Evolutionary conservation across 805 yeast species (phyloP).

Genomic region (Yamadazyma scolyti): DNA sequence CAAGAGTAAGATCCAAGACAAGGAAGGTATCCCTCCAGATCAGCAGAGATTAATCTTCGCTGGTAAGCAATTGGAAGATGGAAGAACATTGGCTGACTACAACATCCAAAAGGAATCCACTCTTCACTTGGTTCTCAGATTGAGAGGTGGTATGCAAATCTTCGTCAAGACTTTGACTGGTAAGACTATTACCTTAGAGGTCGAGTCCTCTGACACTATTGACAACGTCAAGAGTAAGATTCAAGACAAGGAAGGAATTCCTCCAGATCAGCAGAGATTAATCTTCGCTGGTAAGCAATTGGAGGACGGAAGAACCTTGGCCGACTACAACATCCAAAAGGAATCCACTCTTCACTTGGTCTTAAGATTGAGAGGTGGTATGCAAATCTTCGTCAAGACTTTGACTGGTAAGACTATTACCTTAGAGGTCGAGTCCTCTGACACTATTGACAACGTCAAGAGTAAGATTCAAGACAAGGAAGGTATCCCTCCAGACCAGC

Average conservation of each 20-base stretch:
- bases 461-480: constrained; percentile 96
- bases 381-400: constrained; percentile 36
- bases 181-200: constrained; percentile 82
- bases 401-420: constrained; percentile 55
- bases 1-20: constrained; percentile 94
- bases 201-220: constrained; percentile 95
- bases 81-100: constrained; percentile 95
- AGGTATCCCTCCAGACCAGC: constrained; percentile 98
- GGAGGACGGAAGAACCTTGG: constrained; percentile 93
- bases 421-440: constrained; percentile 94
- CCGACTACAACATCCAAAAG: constrained; percentile 98
- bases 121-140: constrained; percentile 91
- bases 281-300: constrained; percentile 97
- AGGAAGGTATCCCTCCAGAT: constrained; percentile 97
- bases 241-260: constrained; percentile 96
- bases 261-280: constrained; percentile 96
- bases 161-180: constrained; percentile 58
- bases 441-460: constrained; percentile 96
- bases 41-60: constrained; percentile 97
- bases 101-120: constrained; percentile 98
- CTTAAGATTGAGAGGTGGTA: constrained; percentile 96
- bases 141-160: constrained; percentile 65
- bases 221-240: constrained; percentile 96
- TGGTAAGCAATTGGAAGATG: constrained; percentile 96
- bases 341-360: constrained; percentile 96